A percentile compares a stretch with the other conserved stretches of the same genome.
Conservation (phyloP, 352 stramenopile species). For the Phytophthora melonis region DNA sequence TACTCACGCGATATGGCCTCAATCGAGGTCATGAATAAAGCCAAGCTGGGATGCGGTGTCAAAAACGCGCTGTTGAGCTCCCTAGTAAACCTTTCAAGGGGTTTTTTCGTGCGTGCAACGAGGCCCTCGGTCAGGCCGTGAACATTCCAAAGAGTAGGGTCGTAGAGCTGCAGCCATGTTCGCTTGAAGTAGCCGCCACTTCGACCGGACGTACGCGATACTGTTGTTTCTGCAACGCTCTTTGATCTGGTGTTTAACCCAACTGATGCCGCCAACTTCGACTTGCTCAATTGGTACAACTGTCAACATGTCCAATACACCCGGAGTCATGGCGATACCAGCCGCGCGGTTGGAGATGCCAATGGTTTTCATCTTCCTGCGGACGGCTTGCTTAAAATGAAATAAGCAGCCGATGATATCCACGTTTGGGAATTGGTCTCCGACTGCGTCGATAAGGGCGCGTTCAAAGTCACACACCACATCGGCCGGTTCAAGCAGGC, state of each 20-base stretch:
- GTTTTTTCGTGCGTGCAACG: background rate
- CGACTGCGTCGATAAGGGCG: conserved; percentile 13
- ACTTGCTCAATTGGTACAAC: background rate
- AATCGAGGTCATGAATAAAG: background rate
- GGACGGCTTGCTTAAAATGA: conserved; percentile 10
- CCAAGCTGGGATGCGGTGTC: background rate
- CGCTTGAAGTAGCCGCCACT: conserved; percentile 4
- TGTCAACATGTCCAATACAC: conserved; percentile 13
- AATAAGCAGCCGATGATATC: conserved; percentile 21
- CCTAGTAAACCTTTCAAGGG: background rate
- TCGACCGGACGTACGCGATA: background rate
- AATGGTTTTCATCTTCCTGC: background rate
- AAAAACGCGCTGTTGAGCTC: background rate
- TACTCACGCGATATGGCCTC: background rate
- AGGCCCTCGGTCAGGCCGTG: background rate
- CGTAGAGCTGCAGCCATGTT: background rate
- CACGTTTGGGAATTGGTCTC: conserved; percentile 14
- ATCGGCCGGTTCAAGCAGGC: conserved; percentile 2
- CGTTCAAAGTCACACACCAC: conserved; percentile 10
- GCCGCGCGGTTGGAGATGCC: background rate
- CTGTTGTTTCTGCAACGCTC: background rate
- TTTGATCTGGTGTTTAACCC: background rate
- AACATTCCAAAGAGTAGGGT: background rate
- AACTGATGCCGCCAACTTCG: background rate
- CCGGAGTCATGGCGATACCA: conserved; percentile 2